Evolutionary conservation across 2,329 filamentous ascomycete genomes (phyloP), one percentile per base, ranked within the genome.

Genomic region (Xylogone sp.): DNA sequence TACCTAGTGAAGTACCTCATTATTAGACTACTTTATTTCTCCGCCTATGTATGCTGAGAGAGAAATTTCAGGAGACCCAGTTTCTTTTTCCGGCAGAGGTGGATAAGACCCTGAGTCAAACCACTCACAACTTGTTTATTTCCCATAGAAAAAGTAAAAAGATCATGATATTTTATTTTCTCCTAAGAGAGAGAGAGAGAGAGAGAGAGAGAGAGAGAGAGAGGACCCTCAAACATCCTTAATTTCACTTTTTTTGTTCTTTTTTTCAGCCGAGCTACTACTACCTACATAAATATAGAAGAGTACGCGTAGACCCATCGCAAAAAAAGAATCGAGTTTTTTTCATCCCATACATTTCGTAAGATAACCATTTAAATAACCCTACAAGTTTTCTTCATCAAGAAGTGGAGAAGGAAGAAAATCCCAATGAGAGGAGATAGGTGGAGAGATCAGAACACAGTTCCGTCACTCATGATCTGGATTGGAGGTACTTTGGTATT

Each of bases 401-500:
- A 21, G 24, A 27, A 27, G 24, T 27, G 10, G 24, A 39, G 13
- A 39, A 39, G 34, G 34, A 21, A 43, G 18, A 20, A 24, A 21
- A 16, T 27, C 39, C n/a, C 22, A 27, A 21, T 5, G 10, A 27
- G 24, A 6, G 10, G 24, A 39, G 13, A 39, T 9, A 16, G 34
- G n/a, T 29, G 18, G n/a, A 24, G n/a, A 16, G 21, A 29, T 61
- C 83, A 96, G 68, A 99, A 97, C 59, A 99, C 90, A 21, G 94
- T 97, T 56, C 94, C 94, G 68, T 99, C 94, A 58, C 90, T 96
- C 60, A 96, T 81, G 62, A 97, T 97, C 73, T 97, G 85, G 65
- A 99, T 97, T 3, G 94, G 94, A 27, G 93, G 90, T 68, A 49
- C 90, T 73, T 94, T 96, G 48, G 94, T 97, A 65, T 97, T 97